phyloP scores from a whole-genome alignment of 2,329 filamentous ascomycete genomes.

The Sporothrix protearum region DNA sequence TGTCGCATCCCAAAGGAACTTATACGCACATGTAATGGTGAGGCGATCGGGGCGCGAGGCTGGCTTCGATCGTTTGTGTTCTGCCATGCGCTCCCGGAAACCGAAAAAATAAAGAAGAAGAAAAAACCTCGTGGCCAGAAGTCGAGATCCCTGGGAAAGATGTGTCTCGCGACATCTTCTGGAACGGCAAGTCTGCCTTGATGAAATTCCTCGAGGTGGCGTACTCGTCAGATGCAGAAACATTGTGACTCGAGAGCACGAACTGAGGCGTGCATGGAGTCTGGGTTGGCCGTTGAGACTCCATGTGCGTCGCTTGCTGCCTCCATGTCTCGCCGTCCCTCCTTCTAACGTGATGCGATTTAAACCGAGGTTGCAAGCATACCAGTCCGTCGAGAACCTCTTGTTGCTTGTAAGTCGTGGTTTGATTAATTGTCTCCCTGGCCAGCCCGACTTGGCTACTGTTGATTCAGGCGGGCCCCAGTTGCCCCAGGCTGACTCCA shows the following conservation, averaged over 20 bases:
- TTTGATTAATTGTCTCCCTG: neutral
- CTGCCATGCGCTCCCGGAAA: neutral
- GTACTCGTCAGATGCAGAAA: neutral
- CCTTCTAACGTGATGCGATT: neutral
- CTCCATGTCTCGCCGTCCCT: neutral
- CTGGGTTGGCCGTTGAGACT: neutral
- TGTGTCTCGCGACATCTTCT: conserved; percentile 11
- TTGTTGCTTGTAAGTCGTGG: neutral
- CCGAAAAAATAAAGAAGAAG: no score
- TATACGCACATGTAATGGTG: neutral
- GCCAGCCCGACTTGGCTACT: neutral
- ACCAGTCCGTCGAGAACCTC: neutral
- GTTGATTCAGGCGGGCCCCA: neutral
- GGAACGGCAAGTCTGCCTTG: conserved; percentile 16
- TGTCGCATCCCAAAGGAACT: neutral
- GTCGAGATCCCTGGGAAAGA: neutral
- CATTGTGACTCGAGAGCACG: neutral
- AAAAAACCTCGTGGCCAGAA: neutral
- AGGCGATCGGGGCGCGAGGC: conserved; percentile 7
- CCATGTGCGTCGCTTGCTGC: conserved; percentile 8
- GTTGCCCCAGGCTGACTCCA: neutral
- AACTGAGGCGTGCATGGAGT: neutral
- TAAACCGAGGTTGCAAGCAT: neutral
- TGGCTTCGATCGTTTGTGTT: neutral
- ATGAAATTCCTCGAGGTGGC: neutral